These are phyloP conservation scores for Aspergillus hiratsukae DNA, from an alignment of 2,329 filamentous ascomycete species.

Conservation along the genomic window DNA sequence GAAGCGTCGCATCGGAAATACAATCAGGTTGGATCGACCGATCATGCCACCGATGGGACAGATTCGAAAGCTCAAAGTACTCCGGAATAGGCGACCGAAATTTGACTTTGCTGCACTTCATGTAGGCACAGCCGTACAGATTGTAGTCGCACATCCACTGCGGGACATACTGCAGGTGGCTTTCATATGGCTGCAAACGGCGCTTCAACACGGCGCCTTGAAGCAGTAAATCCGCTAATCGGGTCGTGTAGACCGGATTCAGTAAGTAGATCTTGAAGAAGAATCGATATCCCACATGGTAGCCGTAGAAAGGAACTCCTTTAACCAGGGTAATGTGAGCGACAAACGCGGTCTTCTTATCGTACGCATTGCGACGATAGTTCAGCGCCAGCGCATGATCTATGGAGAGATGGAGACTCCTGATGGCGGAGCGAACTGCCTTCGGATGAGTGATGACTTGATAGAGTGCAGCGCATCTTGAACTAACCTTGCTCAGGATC, in stretches of 20 bases:
- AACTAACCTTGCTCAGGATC: constrained; percentile 61
- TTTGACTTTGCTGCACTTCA: constrained; percentile 64
- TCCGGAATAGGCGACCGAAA: constrained; percentile 75
- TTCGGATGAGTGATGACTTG: constrained; percentile 9
- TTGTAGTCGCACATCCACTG: constrained; percentile 99
- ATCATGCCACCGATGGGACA: constrained; percentile 73
- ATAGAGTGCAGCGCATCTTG: neutral
- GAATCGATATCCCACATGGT: constrained; percentile 83
- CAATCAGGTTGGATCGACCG: constrained; percentile 58
- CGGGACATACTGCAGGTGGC: constrained; percentile 82
- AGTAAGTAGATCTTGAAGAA: constrained; percentile 95
- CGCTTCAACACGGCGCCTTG: constrained; percentile 83
- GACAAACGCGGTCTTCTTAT: constrained; percentile 68
- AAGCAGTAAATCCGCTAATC: constrained; percentile 77
- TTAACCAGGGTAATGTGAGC: constrained; percentile 90
- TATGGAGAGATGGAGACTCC: constrained; percentile 75
- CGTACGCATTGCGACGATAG: constrained; percentile 71
- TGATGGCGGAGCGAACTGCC: constrained; percentile 70
- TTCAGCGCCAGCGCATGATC: constrained; percentile 84
- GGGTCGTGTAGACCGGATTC: constrained; percentile 80
- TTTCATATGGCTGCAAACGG: constrained; percentile 86
- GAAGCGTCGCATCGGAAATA: constrained; percentile 58
- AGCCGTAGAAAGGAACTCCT: constrained; percentile 92
- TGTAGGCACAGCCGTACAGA: constrained; percentile 85
- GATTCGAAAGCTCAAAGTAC: constrained; percentile 57